Evolutionary conservation across 805 yeast genomes (phyloP), one percentile per base, ranked within the genome.

Genomic region (Yarrowia alimentaria): DNA sequence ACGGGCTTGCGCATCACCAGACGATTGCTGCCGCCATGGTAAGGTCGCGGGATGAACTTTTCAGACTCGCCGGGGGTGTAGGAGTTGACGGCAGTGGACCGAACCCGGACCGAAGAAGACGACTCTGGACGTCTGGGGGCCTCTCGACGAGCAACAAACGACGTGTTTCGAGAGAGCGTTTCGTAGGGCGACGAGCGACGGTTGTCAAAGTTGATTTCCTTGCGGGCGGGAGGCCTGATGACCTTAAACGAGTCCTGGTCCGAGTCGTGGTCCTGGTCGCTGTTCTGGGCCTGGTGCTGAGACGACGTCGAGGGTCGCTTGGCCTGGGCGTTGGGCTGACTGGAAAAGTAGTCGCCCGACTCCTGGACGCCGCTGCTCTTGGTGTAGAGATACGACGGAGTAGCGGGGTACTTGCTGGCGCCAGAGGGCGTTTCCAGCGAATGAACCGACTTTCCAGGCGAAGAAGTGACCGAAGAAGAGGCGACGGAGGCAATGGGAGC

Each of bases 121-220:
- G 54, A 51, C 20, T 47, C 48, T 3, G 75, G 74, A 3, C 72
- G 70, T 6, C 71, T 71, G 20, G 71, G 71, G 9, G 70, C 73
- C 14, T 74, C 79, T 58, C 95, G 68, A 53, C 73, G 76, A 0
- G 95, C 93, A 8, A 84, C 78, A 17, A 85, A 68, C 52, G 71
- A 76, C 1, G 81, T 74, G 1, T 74, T 66, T 42, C 35, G 14
- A 33, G 49, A 30, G 13, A 43, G 12, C 1, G 47, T 40, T 5
- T 58, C 79, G 60, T 77, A 85, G 1, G 95, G 94, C 0, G 95
- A 82, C 37, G 78, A 79, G 34, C 95, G 68, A 47, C 88, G 72
- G 58, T 83, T 79, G 59, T 87, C 93, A 61, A 87, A 87, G 64
- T 89, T 89, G 54, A 86, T 86, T 59, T 85, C 95, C 22, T 59